Percentiles rank a stretch among this genome's conserved stretches.
phyloP scores from a whole-genome alignment of 352 stramenopile species.

The Phytophthora megakarya region DNA sequence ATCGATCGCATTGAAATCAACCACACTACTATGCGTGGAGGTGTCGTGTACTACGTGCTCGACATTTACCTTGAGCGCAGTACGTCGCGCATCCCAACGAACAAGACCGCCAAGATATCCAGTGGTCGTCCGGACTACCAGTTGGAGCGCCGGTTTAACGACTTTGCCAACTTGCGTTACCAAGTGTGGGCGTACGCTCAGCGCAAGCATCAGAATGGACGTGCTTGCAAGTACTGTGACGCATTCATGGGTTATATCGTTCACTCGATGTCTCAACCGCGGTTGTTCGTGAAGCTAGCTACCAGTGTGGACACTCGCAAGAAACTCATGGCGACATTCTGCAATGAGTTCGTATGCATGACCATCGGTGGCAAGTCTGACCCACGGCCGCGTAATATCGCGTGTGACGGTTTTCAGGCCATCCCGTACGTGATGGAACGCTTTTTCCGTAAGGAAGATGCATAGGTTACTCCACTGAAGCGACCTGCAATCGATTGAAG shows the following conservation, averaged over 20 bases:
- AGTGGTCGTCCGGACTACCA: constrained; percentile 48
- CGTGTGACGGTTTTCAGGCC: constrained; percentile 44
- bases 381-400: constrained; percentile 30
- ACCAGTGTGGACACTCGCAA: constrained; percentile 45
- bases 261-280: constrained; percentile 55
- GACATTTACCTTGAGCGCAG: constrained; percentile 64
- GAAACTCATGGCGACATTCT: constrained; percentile 52
- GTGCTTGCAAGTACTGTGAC: constrained; percentile 52
- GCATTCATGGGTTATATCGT: constrained; percentile 60
- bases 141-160: constrained; percentile 54
- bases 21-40: constrained; percentile 35
- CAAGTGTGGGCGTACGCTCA: constrained; percentile 55
- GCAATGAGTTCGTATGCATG: constrained; percentile 54
- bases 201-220: constrained; percentile 37
- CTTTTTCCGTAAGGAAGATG: constrained; percentile 44
- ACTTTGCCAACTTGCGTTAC: constrained; percentile 59
- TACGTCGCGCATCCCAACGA: constrained; percentile 64
- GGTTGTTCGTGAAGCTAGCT: constrained; percentile 48
- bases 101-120: constrained; percentile 39
- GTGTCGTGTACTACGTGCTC: constrained; percentile 56
- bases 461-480: neutral
- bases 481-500: constrained; percentile 43
- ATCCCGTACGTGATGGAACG: constrained; percentile 52
- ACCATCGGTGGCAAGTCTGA: constrained; percentile 41
- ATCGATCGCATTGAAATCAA: constrained; percentile 59